Conservation (phyloP, 140 eudicot species). For the Senecio squalidus region DNA sequence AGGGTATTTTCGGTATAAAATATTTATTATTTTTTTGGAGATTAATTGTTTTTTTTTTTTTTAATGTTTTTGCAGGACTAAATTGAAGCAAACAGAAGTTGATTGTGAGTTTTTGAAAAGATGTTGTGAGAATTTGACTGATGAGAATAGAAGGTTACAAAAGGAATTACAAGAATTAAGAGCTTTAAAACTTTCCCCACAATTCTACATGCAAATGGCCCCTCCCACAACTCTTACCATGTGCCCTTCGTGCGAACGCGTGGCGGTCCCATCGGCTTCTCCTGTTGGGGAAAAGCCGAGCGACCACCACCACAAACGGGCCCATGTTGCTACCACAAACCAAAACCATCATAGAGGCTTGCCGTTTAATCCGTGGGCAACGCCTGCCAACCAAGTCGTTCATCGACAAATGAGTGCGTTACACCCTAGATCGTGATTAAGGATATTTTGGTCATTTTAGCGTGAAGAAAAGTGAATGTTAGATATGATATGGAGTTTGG, state of each 20-base stretch:
- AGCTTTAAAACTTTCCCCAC: constrained; percentile 69
- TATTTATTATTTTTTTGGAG: background rate
- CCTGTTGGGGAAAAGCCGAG: constrained; percentile 15
- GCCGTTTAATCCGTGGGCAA: constrained; percentile 64
- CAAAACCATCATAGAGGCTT: constrained; percentile 40
- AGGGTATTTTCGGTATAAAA: constrained; percentile 15
- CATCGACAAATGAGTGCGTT: constrained; percentile 50
- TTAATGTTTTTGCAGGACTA: constrained; percentile 41
- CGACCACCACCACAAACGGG: constrained; percentile 28
- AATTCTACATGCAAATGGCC: constrained; percentile 87
- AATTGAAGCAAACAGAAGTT: constrained; percentile 78
- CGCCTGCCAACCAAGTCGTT: constrained; percentile 26
- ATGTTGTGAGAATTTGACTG: constrained; percentile 68
- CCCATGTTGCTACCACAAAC: constrained; percentile 17
- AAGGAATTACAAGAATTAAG: constrained; percentile 74
- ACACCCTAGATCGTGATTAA: constrained; percentile 44
- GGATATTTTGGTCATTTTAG: constrained; percentile 24
- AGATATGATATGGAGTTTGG: constrained; percentile 30
- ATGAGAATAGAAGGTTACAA: constrained; percentile 70
- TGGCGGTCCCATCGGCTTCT: constrained; percentile 45
- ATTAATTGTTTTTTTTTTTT: background rate
- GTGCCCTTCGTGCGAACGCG: constrained; percentile 93
- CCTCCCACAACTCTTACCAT: constrained; percentile 88
- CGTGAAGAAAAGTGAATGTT: background rate
- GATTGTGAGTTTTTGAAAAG: constrained; percentile 78